Conservation (phyloP, 495 filamentous ascomycete genomes). For the Podospora appendiculata region DNA sequence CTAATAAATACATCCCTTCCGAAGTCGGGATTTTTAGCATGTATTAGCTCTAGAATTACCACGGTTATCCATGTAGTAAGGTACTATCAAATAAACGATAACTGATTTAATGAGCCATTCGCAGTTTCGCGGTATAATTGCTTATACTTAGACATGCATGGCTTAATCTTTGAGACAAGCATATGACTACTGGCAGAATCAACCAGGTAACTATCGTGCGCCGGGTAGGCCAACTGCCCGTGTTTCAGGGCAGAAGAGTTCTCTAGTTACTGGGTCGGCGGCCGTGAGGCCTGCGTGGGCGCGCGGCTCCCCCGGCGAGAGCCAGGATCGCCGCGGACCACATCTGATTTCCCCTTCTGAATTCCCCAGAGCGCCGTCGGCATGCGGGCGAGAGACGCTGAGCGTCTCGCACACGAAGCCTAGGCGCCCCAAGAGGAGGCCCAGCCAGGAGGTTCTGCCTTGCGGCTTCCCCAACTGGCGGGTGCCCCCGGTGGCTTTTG, state of each 20-base stretch:
- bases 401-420: not conserved
- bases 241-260: slow-evolving; percentile 30
- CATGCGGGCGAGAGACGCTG: not conserved
- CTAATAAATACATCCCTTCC: slow-evolving; percentile 63
- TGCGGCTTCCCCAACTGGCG: not conserved
- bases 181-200: slow-evolving; percentile 68
- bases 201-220: slow-evolving; percentile 19
- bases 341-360: not conserved
- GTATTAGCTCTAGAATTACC: slow-evolving; percentile 71
- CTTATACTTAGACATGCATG: slow-evolving; percentile 68
- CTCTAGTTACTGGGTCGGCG: slow-evolving; percentile 9
- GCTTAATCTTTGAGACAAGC: slow-evolving; percentile 69
- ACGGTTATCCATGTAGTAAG: slow-evolving; percentile 66
- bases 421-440: slow-evolving; percentile 30
- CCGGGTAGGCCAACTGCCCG: not conserved
- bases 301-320: slow-evolving; percentile 6
- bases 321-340: not conserved
- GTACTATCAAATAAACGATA: slow-evolving; percentile 69
- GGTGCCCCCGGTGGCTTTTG: slow-evolving; percentile 3
- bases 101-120: slow-evolving; percentile 68
- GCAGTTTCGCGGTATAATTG: slow-evolving; percentile 63
- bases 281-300: slow-evolving; percentile 7
- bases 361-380: not conserved
- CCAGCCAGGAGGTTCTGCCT: not conserved
- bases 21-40: slow-evolving; percentile 59